Evolutionary conservation across 208 protist genomes (phyloP).

Genomic region (Wallacemonas rigidus): DNA sequence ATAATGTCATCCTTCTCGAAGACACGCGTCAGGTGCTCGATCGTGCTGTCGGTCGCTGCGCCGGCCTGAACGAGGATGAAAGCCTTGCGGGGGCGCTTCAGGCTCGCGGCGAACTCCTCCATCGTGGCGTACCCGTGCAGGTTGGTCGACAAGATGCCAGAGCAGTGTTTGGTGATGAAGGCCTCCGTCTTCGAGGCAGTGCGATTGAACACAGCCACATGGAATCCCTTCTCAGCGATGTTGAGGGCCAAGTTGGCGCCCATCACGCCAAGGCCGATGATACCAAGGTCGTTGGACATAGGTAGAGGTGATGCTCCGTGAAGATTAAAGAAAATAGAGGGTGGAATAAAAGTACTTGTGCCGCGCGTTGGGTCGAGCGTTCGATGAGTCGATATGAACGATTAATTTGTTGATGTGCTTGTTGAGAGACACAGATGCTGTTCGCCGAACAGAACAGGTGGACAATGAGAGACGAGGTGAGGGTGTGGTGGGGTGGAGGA

Average conservation of each 20-base stretch:
- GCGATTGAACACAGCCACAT: conserved; percentile 94
- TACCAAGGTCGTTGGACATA: conserved; percentile 93
- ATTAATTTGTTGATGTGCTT: no score
- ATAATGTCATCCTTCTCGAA: conserved; percentile 94
- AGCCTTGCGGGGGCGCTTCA: conserved; percentile 94
- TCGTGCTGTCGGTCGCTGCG: conserved; percentile 94
- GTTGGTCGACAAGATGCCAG: conserved; percentile 54
- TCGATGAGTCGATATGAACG: no score
- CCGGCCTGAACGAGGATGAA: conserved; percentile 98
- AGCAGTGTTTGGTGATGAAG: conserved; percentile 78
- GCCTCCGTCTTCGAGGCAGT: conserved; percentile 83
- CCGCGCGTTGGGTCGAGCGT: no score
- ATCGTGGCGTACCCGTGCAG: conserved; percentile 79
- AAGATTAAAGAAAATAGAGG: neutral
- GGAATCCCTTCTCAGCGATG: conserved; percentile 96
- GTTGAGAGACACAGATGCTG: no score
- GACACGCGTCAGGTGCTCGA: conserved; percentile 86
- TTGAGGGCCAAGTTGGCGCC: conserved; percentile 99
- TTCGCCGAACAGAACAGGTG: no score
- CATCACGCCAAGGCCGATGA: conserved; percentile 99
- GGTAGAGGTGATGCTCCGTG: no score
- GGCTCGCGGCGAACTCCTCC: conserved; percentile 67
- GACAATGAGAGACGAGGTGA: no score
- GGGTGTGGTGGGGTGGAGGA: no score
- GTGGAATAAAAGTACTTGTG: no score